Percentiles rank a stretch among this genome's conserved stretches.
Evolutionary conservation across 1,284 basidiomycete genomes (phyloP).

Genomic region (Takashimella koratensis): DNA sequence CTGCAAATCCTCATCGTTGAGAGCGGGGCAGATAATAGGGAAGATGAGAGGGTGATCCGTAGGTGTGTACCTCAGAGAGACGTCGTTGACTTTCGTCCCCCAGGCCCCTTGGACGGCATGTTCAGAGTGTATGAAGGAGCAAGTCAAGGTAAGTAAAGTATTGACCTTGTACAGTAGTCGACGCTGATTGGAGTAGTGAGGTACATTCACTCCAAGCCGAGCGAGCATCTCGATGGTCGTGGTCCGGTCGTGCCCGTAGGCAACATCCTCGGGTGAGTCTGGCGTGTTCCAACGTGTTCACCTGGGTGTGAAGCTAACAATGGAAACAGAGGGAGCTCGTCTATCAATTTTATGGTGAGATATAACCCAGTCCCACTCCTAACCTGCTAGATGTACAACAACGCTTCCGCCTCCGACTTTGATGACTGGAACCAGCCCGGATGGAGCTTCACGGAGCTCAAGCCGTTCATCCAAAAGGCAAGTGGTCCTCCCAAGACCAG

Average conservation of each 20-base stretch:
- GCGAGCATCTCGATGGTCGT: conserved; percentile 10
- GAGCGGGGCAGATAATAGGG: conserved; percentile 9
- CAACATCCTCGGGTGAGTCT: conserved; percentile 18
- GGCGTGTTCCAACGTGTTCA: background rate
- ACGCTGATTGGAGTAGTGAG: too few relatives aligned
- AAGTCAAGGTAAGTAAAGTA: conserved; percentile 10
- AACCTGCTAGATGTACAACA: conserved; percentile 21
- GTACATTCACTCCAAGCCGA: conserved; percentile 8
- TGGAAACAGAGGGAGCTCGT: conserved; percentile 14
- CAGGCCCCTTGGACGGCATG: conserved; percentile 18
- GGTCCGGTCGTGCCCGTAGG: conserved; percentile 12
- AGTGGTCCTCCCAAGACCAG: too few relatives aligned
- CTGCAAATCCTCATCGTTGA: conserved; percentile 15
- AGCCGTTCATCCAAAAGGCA: conserved; percentile 18
- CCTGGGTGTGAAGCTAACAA: background rate
- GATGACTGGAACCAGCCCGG: conserved; percentile 23
- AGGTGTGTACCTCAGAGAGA: background rate
- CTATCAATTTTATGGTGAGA: conserved; percentile 14
- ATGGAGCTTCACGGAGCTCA: conserved; percentile 15
- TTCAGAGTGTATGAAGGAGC: conserved; percentile 12
- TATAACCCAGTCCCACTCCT: too few relatives aligned
- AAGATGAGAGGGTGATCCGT: conserved; percentile 8
- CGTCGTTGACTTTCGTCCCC: background rate
- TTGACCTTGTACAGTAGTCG: too few relatives aligned
- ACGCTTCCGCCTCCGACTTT: conserved; percentile 17